Conservation (phyloP, 768 basidiomycete species). For the Lentinula edodes region DNA sequence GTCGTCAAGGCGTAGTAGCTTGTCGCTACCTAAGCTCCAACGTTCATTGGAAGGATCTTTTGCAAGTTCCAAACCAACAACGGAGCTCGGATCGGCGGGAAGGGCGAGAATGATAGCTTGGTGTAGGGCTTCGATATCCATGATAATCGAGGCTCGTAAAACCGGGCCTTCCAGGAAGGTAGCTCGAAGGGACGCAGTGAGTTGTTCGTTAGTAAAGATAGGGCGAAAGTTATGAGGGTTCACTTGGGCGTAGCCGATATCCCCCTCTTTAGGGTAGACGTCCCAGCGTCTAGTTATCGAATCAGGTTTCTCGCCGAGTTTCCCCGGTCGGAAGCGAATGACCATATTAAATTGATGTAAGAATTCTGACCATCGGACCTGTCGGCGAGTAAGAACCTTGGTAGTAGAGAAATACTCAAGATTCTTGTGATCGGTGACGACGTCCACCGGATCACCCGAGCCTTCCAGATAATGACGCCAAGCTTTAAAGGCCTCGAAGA, state of each 20-base stretch:
- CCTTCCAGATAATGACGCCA: not conserved
- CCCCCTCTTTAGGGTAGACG: slow-evolving; percentile 21
- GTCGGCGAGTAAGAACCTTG: not conserved
- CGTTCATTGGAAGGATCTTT: not conserved
- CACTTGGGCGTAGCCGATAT: slow-evolving; percentile 16
- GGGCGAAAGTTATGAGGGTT: slow-evolving; percentile 19
- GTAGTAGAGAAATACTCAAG: not conserved
- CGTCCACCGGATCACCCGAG: not conserved
- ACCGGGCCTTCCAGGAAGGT: slow-evolving; percentile 9
- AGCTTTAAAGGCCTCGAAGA: not conserved
- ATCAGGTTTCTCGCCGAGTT: slow-evolving; percentile 18
- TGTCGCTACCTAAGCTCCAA: not conserved
- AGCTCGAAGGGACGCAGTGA: slow-evolving; percentile 13
- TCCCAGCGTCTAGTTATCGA: slow-evolving; percentile 20
- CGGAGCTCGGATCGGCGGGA: not conserved
- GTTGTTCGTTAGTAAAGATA: slow-evolving; percentile 16
- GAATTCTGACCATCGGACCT: not conserved
- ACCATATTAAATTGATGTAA: not conserved
- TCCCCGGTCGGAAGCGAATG: not conserved
- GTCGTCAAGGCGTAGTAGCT: not conserved
- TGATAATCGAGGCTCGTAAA: slow-evolving; percentile 12
- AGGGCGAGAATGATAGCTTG: slow-evolving; percentile 9
- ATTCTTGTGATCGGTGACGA: not conserved
- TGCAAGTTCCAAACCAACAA: not conserved
- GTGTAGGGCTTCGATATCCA: slow-evolving; percentile 16